phyloP scores from a whole-genome alignment of 352 stramenopile species.

The Globisporangium alternatum region DNA sequence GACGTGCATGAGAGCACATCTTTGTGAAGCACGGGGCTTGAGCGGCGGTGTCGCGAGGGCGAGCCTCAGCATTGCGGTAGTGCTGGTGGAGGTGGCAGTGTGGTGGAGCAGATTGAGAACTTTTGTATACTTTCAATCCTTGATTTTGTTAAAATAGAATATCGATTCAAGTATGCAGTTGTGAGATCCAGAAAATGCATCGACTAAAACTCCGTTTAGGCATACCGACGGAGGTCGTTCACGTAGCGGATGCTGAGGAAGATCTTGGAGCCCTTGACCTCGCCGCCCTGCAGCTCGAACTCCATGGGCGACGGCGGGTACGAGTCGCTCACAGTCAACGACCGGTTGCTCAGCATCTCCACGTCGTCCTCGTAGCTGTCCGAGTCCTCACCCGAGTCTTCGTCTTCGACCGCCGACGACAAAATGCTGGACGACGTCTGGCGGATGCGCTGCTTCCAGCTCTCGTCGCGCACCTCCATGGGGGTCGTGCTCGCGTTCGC shows the following conservation, averaged over 20 bases:
- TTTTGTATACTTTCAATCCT: too few species aligned
- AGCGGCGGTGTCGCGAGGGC: too few species aligned
- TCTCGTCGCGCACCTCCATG: conserved; percentile 63
- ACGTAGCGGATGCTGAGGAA: conserved; percentile 83
- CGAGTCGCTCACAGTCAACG: conserved; percentile 48
- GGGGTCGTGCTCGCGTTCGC: conserved; percentile 30
- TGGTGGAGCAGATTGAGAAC: too few species aligned
- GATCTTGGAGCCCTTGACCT: conserved; percentile 51
- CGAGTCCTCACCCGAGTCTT: conserved; percentile 28
- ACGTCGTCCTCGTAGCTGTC: conserved; percentile 70
- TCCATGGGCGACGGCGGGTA: conserved; percentile 48
- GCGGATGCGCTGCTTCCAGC: conserved; percentile 59
- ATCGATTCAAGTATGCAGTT: too few species aligned
- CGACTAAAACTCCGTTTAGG: conserved; percentile 20
- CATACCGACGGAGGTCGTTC: conserved; percentile 84
- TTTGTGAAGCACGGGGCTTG: too few species aligned
- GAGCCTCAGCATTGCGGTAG: too few species aligned
- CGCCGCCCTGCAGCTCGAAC: conserved; percentile 46
- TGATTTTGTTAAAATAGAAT: too few species aligned
- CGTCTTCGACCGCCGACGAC: conserved; percentile 26
- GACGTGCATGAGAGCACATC: not conserved
- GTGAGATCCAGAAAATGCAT: too few species aligned
- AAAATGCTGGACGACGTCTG: conserved; percentile 36
- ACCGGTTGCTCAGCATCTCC: conserved; percentile 51
- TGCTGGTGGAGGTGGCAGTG: too few species aligned